Base-by-base conservation (phyloP, 371 early-diverging fungal genomes). In the Mucor mucedo region DNA sequence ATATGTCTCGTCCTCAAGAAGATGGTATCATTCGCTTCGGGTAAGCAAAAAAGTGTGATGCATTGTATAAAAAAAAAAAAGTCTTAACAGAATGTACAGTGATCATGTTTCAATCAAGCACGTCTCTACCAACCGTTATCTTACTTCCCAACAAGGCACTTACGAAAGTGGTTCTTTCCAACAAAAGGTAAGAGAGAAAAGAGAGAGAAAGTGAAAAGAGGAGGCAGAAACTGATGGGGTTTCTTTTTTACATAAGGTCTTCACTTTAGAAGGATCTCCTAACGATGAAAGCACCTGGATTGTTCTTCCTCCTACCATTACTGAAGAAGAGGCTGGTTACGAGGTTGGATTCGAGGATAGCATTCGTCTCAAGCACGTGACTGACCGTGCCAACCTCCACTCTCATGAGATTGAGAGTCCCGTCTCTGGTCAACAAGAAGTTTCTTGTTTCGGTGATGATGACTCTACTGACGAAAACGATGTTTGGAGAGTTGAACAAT, bases 381-480 rank as follows among this genome's bases (percentile, higher is more conserved):
- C 71, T 47, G 84, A 86, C 21, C 75, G 84, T 30, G 63, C 76
- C 55, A 79, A 86, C 64, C 63, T 87, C 39, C 89, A 87, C 71
- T 84, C 86, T 38, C 89, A 89, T 62, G 83, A 73, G 32, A 62
- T 77, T 66, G 69, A 45, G 7, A 82, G 84, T 45, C 84, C 85
- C 52, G 68, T 70, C 45, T 75, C 84, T 30, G 75, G 73, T 29
- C 87, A 87, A 67, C 87, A 89, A 70, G 89, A 89, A 71, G 85
- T 85, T 41, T 77, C 84, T 44, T 81, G 79, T 45, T 87, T 76
- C 52, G 89, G 87, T 56, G 70, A 79, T 63, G 77, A 78, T 39
- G 55, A 68, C 28, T 52, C 61, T 6, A 70, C 75, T 14, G 89
- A 89, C 62, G 75, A 83, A 28, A 87, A 87, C 60, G 89, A 89